Conservation (phyloP, 345 rosid species). For the Lepidium aucheri region DNA sequence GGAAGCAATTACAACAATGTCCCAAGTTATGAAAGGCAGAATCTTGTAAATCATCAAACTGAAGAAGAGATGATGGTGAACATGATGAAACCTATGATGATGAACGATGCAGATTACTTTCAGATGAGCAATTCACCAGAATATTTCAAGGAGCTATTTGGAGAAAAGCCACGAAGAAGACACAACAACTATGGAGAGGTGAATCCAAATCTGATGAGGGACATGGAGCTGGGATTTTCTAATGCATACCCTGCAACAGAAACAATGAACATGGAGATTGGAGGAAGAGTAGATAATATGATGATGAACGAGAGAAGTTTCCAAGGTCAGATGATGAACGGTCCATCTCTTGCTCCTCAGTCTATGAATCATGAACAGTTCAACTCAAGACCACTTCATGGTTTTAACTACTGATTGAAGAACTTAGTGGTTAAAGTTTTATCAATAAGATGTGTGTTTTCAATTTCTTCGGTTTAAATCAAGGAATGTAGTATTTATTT, state of each 20-base stretch:
- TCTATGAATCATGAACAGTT: conserved; percentile 12
- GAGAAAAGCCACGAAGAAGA: neutral
- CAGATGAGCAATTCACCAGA: conserved; percentile 17
- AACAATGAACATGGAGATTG: conserved; percentile 16
- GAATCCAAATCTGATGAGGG: conserved; percentile 13
- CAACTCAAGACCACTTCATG: conserved; percentile 3
- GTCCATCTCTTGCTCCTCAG: conserved; percentile 12
- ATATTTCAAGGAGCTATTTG: conserved; percentile 11
- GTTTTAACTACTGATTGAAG: conserved; percentile 5
- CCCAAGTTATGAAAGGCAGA: conserved; percentile 10
- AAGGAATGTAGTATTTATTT: too few species aligned
- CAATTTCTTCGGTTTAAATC: neutral
- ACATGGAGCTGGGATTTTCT: conserved; percentile 18
- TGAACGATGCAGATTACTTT: conserved; percentile 17
- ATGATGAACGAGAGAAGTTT: conserved; percentile 12
- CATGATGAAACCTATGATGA: conserved; percentile 18
- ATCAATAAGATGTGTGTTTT: neutral
- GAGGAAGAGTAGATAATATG: conserved; percentile 14
- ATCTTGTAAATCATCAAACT: neutral
- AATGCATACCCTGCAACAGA: conserved; percentile 23
- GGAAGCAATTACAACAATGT: conserved; percentile 7
- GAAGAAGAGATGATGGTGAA: conserved; percentile 19
- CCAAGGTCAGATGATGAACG: neutral
- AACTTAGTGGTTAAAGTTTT: neutral
- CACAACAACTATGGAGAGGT: conserved; percentile 23